phyloP scores from a whole-genome alignment of 148 eudicot species.

The Heliamphora exappendiculata region DNA sequence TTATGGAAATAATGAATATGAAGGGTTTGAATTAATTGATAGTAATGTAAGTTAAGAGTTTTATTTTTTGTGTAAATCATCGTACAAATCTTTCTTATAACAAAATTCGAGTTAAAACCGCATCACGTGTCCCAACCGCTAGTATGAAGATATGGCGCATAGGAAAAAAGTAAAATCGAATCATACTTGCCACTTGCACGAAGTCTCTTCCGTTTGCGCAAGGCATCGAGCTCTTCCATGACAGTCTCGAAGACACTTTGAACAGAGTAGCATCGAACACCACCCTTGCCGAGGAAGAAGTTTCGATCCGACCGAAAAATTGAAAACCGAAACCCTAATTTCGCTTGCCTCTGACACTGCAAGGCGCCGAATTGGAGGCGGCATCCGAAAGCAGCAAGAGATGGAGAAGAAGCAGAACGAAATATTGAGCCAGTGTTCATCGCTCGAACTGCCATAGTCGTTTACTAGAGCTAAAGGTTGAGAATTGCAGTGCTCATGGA shows the following conservation, averaged over 20 bases:
- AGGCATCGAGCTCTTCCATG: conserved; percentile 35
- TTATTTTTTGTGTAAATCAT: too few relatives aligned
- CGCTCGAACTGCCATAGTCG: conserved; percentile 46
- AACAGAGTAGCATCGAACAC: conserved; percentile 26
- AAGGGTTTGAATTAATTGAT: too few relatives aligned
- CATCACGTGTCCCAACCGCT: too few relatives aligned
- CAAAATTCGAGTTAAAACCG: too few relatives aligned
- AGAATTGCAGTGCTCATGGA: background rate
- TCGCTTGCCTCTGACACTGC: conserved; percentile 7
- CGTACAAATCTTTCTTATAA: too few relatives aligned
- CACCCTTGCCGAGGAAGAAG: background rate
- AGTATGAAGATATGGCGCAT: background rate
- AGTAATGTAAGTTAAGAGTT: too few relatives aligned
- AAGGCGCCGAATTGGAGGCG: conserved; percentile 13
- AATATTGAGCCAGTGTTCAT: conserved; percentile 31
- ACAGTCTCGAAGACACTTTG: conserved; percentile 41
- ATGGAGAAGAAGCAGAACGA: conserved; percentile 39
- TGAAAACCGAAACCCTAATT: conserved; percentile 11
- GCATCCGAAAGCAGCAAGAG: conserved; percentile 21
- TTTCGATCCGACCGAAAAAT: conserved; percentile 3
- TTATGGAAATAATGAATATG: too few relatives aligned
- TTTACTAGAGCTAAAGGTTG: background rate
- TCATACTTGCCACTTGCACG: conserved; percentile 43
- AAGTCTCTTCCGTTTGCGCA: conserved; percentile 21
- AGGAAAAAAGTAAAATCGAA: background rate